Evolutionary conservation across 768 basidiomycete species (phyloP), one percentile per base, ranked within the genome.

Genomic region (Termitomyces titanicus): DNA sequence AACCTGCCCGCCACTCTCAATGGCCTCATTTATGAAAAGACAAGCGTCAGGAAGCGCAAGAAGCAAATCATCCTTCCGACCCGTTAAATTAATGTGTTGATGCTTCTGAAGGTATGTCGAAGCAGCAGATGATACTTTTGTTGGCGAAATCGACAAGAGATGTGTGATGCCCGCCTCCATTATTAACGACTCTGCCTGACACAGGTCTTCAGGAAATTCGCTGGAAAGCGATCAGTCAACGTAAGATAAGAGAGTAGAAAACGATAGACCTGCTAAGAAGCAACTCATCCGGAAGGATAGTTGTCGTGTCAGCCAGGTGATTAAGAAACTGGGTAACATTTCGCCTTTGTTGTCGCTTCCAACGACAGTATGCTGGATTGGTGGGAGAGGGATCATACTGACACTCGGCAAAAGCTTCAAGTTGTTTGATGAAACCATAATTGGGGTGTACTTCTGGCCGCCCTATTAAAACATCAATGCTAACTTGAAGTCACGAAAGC

Each of bases 371-470:
- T 18, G 69, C 70, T 2, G 70, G 53, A 55, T 81, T 73, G 0
- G 67, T 63, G 24, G 70, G 70, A 1, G 71, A 73, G 0, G 80
- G 77, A 20, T 71, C 66, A 61, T 78, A 83, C 38, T 71, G 67
- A 58, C 84, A 85, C 11, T 77, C 73, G 25, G 68, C 72, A 57
- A 85, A 87, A 1, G 72, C 68, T 37, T 83, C 73, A 20, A 87
- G 74, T 56, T 86, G 84, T 57, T 75, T 84, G 63, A 83, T 64
- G 62, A 87, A 87, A 1, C 78, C 78, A 55, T 77, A 78, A 60
- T 81, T 80, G 1, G 78, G 78, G 53, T 75, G 74, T 3, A 74
- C 67, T 33, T 70, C 66, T 2, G 73, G 73, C 31, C 79, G 72
- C 40, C 58, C 76, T 63, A 12, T 13, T 44, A 25, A 31, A 11